Conservation (phyloP, 2,329 filamentous ascomycete genomes). For the Ophiostoma perfectum region DNA sequence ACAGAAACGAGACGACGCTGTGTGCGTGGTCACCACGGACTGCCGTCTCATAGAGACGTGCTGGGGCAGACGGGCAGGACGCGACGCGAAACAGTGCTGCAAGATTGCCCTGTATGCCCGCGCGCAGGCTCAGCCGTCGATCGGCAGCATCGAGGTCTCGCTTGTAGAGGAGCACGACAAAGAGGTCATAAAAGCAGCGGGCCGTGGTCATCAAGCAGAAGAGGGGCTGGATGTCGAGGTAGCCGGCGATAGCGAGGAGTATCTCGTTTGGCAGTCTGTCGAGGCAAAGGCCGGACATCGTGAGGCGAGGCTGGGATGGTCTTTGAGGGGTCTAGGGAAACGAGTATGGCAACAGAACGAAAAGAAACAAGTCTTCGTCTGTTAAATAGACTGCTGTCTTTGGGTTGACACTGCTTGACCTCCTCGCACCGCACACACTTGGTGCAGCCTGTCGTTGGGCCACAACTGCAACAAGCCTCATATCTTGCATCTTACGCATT, state of each 20-base stretch:
- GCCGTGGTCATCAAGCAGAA: slow-evolving; percentile 9
- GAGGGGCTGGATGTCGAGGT: slow-evolving; percentile 11
- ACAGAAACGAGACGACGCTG: neutral
- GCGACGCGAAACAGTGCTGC: slow-evolving; percentile 13
- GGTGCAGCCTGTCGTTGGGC: neutral
- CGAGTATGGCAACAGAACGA: no score
- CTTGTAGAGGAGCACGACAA: slow-evolving; percentile 15
- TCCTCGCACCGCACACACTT: neutral
- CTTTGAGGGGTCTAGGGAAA: neutral
- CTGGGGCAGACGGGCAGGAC: neutral
- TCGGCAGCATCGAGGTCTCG: slow-evolving; percentile 7
- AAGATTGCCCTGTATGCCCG: slow-evolving; percentile 16
- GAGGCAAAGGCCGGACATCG: neutral
- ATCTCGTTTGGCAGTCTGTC: slow-evolving; percentile 17
- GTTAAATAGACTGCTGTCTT: neutral
- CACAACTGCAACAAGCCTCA: neutral
- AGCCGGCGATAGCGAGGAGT: slow-evolving; percentile 14
- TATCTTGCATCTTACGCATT: neutral
- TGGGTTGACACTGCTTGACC: no score
- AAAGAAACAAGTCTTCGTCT: neutral
- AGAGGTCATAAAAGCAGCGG: slow-evolving; percentile 13
- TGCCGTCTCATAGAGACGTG: neutral
- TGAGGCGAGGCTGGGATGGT: neutral
- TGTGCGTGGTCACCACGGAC: neutral
- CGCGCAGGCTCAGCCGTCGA: slow-evolving; percentile 3